Base-by-base conservation (phyloP, 2,329 filamentous ascomycete species). In the Neonectria punicea region DNA sequence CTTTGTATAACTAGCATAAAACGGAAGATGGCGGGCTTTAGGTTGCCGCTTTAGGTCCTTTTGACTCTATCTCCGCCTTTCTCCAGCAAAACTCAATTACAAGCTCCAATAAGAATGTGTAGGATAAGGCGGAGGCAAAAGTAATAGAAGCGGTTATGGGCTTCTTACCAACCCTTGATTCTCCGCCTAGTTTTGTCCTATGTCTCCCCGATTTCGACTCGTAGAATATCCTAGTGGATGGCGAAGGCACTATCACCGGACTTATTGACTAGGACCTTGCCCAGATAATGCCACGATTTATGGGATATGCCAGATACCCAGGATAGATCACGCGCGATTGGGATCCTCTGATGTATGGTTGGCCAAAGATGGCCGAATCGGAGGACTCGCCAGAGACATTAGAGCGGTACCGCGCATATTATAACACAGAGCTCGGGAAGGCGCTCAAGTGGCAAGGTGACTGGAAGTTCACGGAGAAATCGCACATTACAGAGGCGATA, bases 171-270 rank as follows among this genome's bases (percentile, higher is more conserved):
- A 43, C 50, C 16, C 18, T 51, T 62, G 53, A 51, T 30, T 43
- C 56, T 34, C 32, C 51, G 25, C 58, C 58, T 44, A 22, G 44
- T 30, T 70, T 73, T 43, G 57, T 69, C n/a, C 61, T 71, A 22
- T 61, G 50, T 5, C 22, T 57, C 39, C 71, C 70, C 8, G 68
- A 67, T 43, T 67, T 67, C 16, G 67, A 73, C 58, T 68, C 61
- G 2, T 66, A 70, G 43, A 72, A 67, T 39, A 14, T 70, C 51
- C 41, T 67, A 28, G 58, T 67, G 14, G 60, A 67, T 36, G 62
- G 62, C 16, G 20, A 66, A 18, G 66, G 66, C 1, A 49, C 28
- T n/a, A 18, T 65, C 11, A 65, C 57, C 5, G 65, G 65, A 16
- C 41, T 69, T 9, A 61, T 67, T 28, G 67, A 69, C 61, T 66